Evolutionary conservation across 225 moss, liverwort and hornwort species (phyloP).

Genomic region (Physcomitrium patens): DNA sequence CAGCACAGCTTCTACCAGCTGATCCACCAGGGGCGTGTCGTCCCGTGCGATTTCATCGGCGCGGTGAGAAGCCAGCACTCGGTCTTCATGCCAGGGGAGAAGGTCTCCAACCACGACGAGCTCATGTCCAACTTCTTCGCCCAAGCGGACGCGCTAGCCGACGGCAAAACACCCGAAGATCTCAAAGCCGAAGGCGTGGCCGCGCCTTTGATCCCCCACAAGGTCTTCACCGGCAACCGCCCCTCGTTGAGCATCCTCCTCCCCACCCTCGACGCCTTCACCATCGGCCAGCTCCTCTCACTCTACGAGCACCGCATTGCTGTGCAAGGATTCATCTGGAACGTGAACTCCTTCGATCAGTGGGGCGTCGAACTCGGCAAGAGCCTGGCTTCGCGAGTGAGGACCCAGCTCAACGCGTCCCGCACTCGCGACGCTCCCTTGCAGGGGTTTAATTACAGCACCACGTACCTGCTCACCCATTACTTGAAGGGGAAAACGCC

Average conservation of each 20-base stretch:
- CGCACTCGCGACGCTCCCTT: slow-evolving; percentile 71
- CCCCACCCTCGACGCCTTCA: slow-evolving; percentile 77
- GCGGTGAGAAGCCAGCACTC: slow-evolving; percentile 95
- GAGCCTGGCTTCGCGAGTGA: slow-evolving; percentile 84
- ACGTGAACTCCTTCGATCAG: slow-evolving; percentile 98
- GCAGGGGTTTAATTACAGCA: slow-evolving; percentile 89
- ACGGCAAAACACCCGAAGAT: slow-evolving; percentile 83
- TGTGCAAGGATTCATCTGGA: slow-evolving; percentile 97
- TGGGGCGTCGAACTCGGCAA: slow-evolving; percentile 99
- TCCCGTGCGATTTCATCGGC: slow-evolving; percentile 98
- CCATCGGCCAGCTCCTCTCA: slow-evolving; percentile 70
- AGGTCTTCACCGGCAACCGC: slow-evolving; percentile 94
- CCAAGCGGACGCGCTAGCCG: slow-evolving; percentile 94
- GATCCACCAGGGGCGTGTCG: slow-evolving; percentile 94
- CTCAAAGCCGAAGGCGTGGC: slow-evolving; percentile 71
- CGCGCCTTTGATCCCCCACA: slow-evolving; percentile 74
- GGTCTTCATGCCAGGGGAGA: slow-evolving; percentile 84
- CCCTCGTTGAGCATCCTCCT: slow-evolving; percentile 94
- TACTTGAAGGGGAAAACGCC: slow-evolving; percentile 76
- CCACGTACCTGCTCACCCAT: slow-evolving; percentile 81
- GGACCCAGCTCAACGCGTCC: slow-evolving; percentile 79
- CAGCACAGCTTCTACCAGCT: slow-evolving; percentile 99
- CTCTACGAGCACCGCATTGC: slow-evolving; percentile 90
- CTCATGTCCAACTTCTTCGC: slow-evolving; percentile 99
- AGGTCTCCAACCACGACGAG: slow-evolving; percentile 96